Evolutionary conservation across 2,329 filamentous ascomycete genomes (phyloP).

Genomic region (Xylariaceae sp.): DNA sequence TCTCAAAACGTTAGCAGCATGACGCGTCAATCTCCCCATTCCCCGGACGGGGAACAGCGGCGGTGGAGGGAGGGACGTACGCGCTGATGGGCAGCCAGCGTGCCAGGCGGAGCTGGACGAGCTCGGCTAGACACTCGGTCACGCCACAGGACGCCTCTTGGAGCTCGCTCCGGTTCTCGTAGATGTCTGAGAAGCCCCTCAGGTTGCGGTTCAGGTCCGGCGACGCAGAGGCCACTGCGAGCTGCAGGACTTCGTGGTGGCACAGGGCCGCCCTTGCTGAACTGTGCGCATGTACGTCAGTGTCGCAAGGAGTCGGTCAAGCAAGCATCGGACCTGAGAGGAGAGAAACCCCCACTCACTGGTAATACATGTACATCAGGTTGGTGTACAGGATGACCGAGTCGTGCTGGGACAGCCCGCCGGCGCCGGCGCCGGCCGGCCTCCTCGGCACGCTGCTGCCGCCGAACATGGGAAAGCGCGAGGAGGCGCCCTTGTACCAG

Average conservation of each 20-base stretch:
- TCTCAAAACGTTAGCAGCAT: too few relatives aligned
- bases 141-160: slow-evolving; percentile 36
- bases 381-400: slow-evolving; percentile 38
- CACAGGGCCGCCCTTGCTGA: slow-evolving; percentile 36
- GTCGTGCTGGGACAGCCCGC: slow-evolving; percentile 28
- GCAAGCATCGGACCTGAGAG: neutral
- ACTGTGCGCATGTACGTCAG: slow-evolving; percentile 17
- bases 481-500: slow-evolving; percentile 33
- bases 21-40: too few relatives aligned
- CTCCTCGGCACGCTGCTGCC: slow-evolving; percentile 22
- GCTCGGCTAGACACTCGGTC: slow-evolving; percentile 38
- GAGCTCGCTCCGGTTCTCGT: slow-evolving; percentile 34
- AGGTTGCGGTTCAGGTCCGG: slow-evolving; percentile 24
- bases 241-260: slow-evolving; percentile 38
- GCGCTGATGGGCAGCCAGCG: slow-evolving; percentile 41
- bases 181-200: slow-evolving; percentile 28
- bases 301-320: neutral
- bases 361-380: slow-evolving; percentile 44
- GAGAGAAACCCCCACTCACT: slow-evolving; percentile 32
- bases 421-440: slow-evolving; percentile 14
- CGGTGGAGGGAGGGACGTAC: slow-evolving; percentile 23
- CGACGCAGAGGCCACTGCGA: slow-evolving; percentile 32
- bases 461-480: slow-evolving; percentile 32
- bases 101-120: slow-evolving; percentile 36
- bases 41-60: too few relatives aligned